Evolutionary conservation across 768 basidiomycete species (phyloP).

Genomic region (Tubosaeta brunneosetosa): DNA sequence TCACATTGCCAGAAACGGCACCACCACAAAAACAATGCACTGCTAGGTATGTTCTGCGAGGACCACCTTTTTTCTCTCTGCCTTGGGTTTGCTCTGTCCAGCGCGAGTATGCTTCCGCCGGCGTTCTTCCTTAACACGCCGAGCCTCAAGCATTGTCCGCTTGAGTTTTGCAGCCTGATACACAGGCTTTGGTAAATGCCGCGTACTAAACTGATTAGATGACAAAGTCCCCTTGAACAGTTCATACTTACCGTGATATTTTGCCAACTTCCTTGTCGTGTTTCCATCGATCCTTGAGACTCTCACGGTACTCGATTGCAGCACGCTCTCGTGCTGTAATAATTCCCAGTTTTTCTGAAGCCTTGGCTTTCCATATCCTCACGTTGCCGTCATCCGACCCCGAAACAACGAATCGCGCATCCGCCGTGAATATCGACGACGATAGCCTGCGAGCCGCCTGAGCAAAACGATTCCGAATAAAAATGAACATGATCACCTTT

Average conservation of each 20-base stretch:
- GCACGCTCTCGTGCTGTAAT: constrained; percentile 87
- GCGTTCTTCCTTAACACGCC: constrained; percentile 89
- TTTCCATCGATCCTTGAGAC: constrained; percentile 85
- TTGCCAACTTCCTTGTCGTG: constrained; percentile 76
- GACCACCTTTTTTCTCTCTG: constrained; percentile 87
- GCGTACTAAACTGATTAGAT: constrained; percentile 41
- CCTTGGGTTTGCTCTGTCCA: constrained; percentile 82
- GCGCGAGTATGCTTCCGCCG: constrained; percentile 84
- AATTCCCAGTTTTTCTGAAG: constrained; percentile 87
- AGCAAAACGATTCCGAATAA: not conserved
- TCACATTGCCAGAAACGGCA: constrained; percentile 6
- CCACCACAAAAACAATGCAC: constrained; percentile 11
- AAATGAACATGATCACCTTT: constrained; percentile 51
- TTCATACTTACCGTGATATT: constrained; percentile 60
- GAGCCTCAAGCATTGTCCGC: constrained; percentile 87
- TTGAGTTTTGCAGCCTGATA: constrained; percentile 85
- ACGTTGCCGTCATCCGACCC: constrained; percentile 96
- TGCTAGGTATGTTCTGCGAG: constrained; percentile 62
- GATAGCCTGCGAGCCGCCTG: constrained; percentile 56
- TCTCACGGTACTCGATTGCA: constrained; percentile 87
- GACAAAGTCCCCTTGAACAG: not conserved
- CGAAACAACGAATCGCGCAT: constrained; percentile 84
- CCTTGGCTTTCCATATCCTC: constrained; percentile 91
- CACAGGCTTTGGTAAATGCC: constrained; percentile 89
- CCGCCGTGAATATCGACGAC: constrained; percentile 81